Conservation (phyloP, 2,329 filamentous ascomycete genomes). For the Coniella lustricola region DNA sequence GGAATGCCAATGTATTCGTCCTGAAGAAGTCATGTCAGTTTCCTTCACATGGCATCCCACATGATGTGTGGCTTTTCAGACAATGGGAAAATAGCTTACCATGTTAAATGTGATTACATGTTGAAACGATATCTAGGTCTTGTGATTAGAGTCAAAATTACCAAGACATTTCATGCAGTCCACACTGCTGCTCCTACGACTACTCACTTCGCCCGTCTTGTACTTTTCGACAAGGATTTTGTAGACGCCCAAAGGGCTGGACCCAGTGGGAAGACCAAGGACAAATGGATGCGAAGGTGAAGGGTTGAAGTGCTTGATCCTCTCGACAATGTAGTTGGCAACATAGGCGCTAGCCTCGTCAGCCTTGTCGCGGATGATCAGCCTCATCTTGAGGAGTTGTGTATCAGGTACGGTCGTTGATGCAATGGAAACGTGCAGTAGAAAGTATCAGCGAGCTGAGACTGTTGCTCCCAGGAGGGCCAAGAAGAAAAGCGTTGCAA, state of each 20-base stretch:
- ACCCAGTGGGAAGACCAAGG: conserved; percentile 66
- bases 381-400: conserved; percentile 46
- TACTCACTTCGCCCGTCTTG: conserved; percentile 43
- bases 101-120: conserved; percentile 67
- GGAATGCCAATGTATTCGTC: conserved; percentile 72
- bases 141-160: not conserved
- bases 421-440: no score
- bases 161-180: not conserved
- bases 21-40: conserved; percentile 63
- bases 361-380: conserved; percentile 64
- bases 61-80: no score
- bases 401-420: not conserved
- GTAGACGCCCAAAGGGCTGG: conserved; percentile 64
- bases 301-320: conserved; percentile 61
- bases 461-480: not conserved
- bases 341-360: conserved; percentile 58
- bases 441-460: no score
- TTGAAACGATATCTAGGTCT: conserved; percentile 32
- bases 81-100: conserved; percentile 16
- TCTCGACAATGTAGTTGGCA: conserved; percentile 66
- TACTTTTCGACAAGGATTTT: conserved; percentile 56
- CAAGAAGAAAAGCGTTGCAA: no score
- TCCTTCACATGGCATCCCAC: no score
- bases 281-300: conserved; percentile 61
- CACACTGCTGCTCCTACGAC: no score